Base-by-base conservation (phyloP, 164 flowering plant genomes). In the Aristolochia californica region DNA sequence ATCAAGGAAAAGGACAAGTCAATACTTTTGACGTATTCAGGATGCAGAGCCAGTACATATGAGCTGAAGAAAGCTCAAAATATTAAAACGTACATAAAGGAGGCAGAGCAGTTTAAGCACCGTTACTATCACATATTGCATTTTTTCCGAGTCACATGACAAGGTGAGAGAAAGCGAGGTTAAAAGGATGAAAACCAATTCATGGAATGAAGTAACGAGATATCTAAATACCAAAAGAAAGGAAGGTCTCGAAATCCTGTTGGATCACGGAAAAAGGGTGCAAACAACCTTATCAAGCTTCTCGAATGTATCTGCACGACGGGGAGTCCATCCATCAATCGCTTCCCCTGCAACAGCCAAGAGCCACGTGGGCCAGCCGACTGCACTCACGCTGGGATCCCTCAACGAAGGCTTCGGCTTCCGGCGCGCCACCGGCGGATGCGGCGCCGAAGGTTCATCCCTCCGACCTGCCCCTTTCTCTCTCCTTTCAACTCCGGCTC, bases 281-380 rank as follows among this genome's bases (percentile, higher is more conserved):
- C 12, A 5, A 5, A 53, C 17, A 47, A 83, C 97, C 95, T 90
- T 90, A 61, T 83, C 90, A 22, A 90, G 72, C 71, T 87, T 87
- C 80, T 87, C 83, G 65, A 83, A 90, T 3, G 87, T 69, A 53
- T 72, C 83, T 16, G 97, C 93, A 0, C 93, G 81, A 5, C 93
- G 82, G 22, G 97, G 97, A 10, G 78, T 70, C 90, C 82, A 90
- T 15, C 74, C 90, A 2, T 68, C 64, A 59, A 90, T 83, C 51
- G 82, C 88, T 10, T 87, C 87, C 2, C 97, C 95, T 53, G 85
- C 90, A 58, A 71, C 87, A 2, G 74, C 86, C 22, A 71, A 18
- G 1, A 90, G 72, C 97, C 95, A 90, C 59, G 83, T 20, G 49
- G 97, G 97, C 97, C 97, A 90, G 1, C 77, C 84, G 5, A 70